A percentile compares a stretch with the other conserved stretches of the same genome.
These are phyloP conservation scores for Apiospora aurea DNA, from an alignment of 2,329 filamentous ascomycete genomes.

Conservation along the genomic window DNA sequence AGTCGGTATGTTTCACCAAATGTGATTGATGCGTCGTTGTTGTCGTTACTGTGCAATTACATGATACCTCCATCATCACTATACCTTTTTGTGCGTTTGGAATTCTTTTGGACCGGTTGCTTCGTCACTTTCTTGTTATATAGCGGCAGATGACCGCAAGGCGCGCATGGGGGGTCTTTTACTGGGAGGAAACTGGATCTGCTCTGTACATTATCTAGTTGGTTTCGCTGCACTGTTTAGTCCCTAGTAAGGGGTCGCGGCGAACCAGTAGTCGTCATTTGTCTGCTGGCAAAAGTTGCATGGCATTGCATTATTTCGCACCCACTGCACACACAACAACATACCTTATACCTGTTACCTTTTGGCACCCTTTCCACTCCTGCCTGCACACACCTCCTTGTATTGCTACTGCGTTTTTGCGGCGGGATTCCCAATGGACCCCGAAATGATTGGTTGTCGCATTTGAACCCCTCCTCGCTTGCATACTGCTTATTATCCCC, in stretches of 20 bases:
- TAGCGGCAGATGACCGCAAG: slow-evolving; percentile 42
- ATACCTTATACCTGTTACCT: slow-evolving; percentile 36
- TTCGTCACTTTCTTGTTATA: slow-evolving; percentile 45
- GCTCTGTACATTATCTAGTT: slow-evolving; percentile 64
- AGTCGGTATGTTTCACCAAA: slow-evolving; percentile 98
- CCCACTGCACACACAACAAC: slow-evolving; percentile 42
- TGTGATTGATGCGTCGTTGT: slow-evolving; percentile 69
- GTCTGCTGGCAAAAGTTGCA: slow-evolving; percentile 47
- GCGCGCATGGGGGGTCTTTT: slow-evolving; percentile 46
- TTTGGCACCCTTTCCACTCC: slow-evolving; percentile 40
- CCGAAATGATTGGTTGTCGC: slow-evolving; percentile 24
- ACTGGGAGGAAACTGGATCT: slow-evolving; percentile 46
- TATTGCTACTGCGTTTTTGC: slow-evolving; percentile 40
- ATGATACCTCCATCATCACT: slow-evolving; percentile 42
- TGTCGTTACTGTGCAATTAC: slow-evolving; percentile 42
- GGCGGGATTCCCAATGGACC: slow-evolving; percentile 39
- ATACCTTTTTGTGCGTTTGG: slow-evolving; percentile 42
- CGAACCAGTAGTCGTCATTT: slow-evolving; percentile 45
- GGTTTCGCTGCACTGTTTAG: slow-evolving; percentile 49
- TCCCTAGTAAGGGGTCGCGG: slow-evolving; percentile 42
- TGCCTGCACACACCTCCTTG: slow-evolving; percentile 31
- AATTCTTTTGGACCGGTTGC: slow-evolving; percentile 37
- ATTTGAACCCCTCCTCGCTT: slow-evolving; percentile 15
- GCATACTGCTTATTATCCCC: slow-evolving; percentile 4
- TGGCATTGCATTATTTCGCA: slow-evolving; percentile 43